phyloP scores from a whole-genome alignment of 2,329 filamentous ascomycete genomes.

The Calonectria fujianensis region DNA sequence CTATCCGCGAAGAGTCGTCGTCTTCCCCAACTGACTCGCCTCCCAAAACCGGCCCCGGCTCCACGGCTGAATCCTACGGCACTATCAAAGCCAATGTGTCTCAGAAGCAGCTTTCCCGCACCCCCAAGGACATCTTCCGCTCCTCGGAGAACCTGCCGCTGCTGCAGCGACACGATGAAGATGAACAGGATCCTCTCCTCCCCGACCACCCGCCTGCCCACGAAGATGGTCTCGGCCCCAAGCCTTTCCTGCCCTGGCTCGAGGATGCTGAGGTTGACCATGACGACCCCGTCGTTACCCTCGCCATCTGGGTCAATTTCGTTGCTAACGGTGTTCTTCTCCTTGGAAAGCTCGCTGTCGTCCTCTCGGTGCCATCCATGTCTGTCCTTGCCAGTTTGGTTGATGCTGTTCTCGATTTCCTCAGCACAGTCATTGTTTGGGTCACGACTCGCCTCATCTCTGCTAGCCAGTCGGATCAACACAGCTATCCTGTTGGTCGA shows the following conservation, averaged over 20 bases:
- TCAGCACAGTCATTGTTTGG: slow-evolving; percentile 89
- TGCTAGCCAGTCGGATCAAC: slow-evolving; percentile 79
- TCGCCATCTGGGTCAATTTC: slow-evolving; percentile 92
- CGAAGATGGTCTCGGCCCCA: slow-evolving; percentile 60
- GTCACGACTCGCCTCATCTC: slow-evolving; percentile 83
- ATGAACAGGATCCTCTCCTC: slow-evolving; percentile 61
- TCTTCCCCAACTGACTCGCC: slow-evolving; percentile 56
- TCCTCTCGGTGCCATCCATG: slow-evolving; percentile 86
- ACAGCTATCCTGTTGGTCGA: slow-evolving; percentile 86
- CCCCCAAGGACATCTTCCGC: slow-evolving; percentile 90
- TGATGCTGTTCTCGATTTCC: slow-evolving; percentile 86
- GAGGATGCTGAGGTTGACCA: slow-evolving; percentile 84
- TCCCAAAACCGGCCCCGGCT: slow-evolving; percentile 51
- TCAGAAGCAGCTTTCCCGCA: slow-evolving; percentile 79
- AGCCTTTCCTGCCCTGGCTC: slow-evolving; percentile 80
- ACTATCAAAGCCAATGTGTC: slow-evolving; percentile 58
- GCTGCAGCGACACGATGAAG: slow-evolving; percentile 68
- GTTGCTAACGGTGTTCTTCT: slow-evolving; percentile 85
- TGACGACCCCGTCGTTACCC: slow-evolving; percentile 83
- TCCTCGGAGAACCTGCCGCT: slow-evolving; percentile 81
- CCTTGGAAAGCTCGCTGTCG: slow-evolving; percentile 84
- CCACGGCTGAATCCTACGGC: slow-evolving; percentile 56
- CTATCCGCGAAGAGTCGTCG: slow-evolving; percentile 82
- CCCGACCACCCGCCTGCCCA: slow-evolving; percentile 48
- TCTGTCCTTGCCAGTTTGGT: slow-evolving; percentile 88